phyloP scores from a whole-genome alignment of 352 stramenopile genomes.

The Pythium utonaiense region DNA sequence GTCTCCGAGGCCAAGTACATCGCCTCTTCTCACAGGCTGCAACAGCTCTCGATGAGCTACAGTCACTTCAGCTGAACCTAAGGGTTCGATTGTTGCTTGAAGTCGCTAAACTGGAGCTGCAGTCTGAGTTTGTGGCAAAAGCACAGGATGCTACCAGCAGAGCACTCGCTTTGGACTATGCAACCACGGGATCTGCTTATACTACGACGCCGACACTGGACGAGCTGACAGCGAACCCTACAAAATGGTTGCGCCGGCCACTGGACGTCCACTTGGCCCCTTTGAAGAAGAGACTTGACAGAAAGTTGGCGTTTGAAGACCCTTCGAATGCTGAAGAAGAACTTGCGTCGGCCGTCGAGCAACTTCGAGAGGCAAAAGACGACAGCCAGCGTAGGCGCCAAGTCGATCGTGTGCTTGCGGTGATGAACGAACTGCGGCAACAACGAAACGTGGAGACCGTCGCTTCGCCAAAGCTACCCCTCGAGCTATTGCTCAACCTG shows the following conservation, averaged over 20 bases:
- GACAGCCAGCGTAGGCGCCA: conserved; percentile 22
- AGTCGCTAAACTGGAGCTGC: conserved; percentile 82
- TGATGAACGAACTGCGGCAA: not conserved
- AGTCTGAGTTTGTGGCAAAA: conserved; percentile 82
- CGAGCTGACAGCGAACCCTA: conserved; percentile 27
- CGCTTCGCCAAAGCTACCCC: not conserved
- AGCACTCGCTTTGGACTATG: conserved; percentile 66
- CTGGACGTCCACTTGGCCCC: conserved; percentile 71
- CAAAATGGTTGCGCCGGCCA: conserved; percentile 33
- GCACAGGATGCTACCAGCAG: conserved; percentile 58
- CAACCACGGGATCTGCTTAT: conserved; percentile 8
- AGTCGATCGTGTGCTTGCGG: conserved; percentile 20
- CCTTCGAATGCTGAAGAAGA: conserved; percentile 31
- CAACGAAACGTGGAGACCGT: not conserved
- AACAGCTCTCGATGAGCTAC: conserved; percentile 62
- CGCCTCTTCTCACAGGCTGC: conserved; percentile 66
- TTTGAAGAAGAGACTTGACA: conserved; percentile 54
- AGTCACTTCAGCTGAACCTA: conserved; percentile 77
- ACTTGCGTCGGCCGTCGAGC: conserved; percentile 62
- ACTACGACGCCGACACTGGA: conserved; percentile 23
- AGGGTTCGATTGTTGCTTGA: conserved; percentile 82
- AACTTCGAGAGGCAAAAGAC: conserved; percentile 69
- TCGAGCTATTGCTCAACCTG: conserved; percentile 41
- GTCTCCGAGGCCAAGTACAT: conserved; percentile 64
- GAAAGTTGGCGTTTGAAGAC: conserved; percentile 60